phyloP scores from a whole-genome alignment of 257 asterid genomes.

The Sherardia arvensis region DNA sequence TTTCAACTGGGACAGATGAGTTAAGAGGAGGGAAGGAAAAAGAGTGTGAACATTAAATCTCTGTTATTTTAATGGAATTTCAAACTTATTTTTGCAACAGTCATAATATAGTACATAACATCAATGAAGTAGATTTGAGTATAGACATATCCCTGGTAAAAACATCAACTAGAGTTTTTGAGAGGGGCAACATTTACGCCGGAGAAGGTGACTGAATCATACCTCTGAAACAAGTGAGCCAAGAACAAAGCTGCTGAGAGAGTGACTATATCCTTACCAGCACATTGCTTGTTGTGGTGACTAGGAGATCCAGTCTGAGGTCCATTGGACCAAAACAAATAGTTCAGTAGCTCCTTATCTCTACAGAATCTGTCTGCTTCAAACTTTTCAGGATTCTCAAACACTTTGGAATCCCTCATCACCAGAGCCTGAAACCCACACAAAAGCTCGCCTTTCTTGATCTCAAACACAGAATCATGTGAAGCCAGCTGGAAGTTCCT shows the following conservation, averaged over 20 bases:
- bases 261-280: constrained; percentile 55
- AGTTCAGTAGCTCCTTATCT: constrained; percentile 42
- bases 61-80: no score
- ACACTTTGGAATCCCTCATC: constrained; percentile 67
- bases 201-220: constrained; percentile 53
- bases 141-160: not conserved
- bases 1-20: no score
- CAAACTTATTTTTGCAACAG: no score
- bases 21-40: no score
- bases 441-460: constrained; percentile 84
- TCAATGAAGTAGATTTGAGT: no score
- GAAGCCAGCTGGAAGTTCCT: constrained; percentile 58
- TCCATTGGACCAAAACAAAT: constrained; percentile 86
- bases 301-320: constrained; percentile 69
- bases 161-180: constrained; percentile 26
- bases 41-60: no score
- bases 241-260: constrained; percentile 56
- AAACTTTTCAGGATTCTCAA: constrained; percentile 61
- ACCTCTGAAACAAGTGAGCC: constrained; percentile 70
- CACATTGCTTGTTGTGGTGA: constrained; percentile 69
- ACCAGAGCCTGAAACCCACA: constrained; percentile 69
- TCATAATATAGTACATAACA: no score
- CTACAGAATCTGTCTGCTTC: constrained; percentile 45
- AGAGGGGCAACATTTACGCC: constrained; percentile 34
- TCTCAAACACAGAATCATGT: constrained; percentile 41